A percentile compares a stretch with the other conserved stretches of the same genome.
Evolutionary conservation across 1,139 yeast species (phyloP).

Genomic region (Candida sp.): DNA sequence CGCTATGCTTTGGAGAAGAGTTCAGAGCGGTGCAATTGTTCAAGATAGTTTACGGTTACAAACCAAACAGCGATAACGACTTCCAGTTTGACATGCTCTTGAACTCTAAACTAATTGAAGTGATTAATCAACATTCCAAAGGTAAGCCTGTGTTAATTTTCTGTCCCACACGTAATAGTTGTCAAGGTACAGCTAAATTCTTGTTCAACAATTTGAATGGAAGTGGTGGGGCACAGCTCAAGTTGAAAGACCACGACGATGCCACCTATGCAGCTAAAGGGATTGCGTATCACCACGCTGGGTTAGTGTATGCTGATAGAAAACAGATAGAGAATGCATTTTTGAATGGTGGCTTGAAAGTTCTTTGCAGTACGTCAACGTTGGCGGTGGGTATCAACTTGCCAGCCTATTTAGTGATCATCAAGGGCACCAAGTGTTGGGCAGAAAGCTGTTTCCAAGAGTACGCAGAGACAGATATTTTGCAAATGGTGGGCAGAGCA

Average conservation of each 20-base stretch:
- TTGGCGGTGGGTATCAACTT: conserved; percentile 65
- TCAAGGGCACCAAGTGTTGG: conserved; percentile 63
- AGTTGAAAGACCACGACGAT: conserved; percentile 32
- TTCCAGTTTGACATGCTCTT: conserved; percentile 48
- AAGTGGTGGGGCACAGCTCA: neutral
- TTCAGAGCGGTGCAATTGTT: conserved; percentile 48
- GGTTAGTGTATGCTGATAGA: conserved; percentile 50
- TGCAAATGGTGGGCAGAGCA: conserved; percentile 68
- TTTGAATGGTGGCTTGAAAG: conserved; percentile 40
- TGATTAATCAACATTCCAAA: conserved; percentile 37
- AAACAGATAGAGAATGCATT: conserved; percentile 47
- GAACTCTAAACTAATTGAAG: conserved; percentile 38
- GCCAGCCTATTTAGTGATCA: conserved; percentile 63
- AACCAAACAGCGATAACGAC: conserved; percentile 36
- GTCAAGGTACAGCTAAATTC: conserved; percentile 49
- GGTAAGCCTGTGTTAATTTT: conserved; percentile 51
- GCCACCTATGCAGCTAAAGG: conserved; percentile 30
- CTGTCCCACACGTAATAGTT: conserved; percentile 56
- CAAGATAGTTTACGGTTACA: conserved; percentile 46
- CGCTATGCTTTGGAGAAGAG: conserved; percentile 46
- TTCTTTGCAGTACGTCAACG: conserved; percentile 62
- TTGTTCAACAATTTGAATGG: conserved; percentile 18
- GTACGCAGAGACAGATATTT: conserved; percentile 57
- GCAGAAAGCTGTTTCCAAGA: conserved; percentile 48
- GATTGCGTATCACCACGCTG: conserved; percentile 64